A percentile compares a stretch with the other conserved stretches of the same genome.
phyloP scores from a whole-genome alignment of 2,329 filamentous ascomycete species.

The Magnaporthiopsis incrustans region DNA sequence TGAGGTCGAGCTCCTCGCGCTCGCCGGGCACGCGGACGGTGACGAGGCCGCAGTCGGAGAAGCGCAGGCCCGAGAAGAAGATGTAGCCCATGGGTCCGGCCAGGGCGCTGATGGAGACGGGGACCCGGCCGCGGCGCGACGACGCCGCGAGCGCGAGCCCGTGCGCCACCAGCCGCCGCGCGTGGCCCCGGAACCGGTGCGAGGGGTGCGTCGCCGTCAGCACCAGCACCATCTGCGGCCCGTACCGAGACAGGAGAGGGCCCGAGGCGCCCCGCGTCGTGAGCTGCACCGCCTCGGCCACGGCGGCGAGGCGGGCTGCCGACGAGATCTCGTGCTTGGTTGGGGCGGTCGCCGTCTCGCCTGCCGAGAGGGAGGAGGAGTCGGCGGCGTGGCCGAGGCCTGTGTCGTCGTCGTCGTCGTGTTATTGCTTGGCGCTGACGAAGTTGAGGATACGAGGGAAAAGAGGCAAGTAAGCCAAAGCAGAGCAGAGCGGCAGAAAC shows the following conservation, averaged over 20 bases:
- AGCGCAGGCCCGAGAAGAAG: slow-evolving; percentile 2
- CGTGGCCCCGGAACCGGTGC: not conserved
- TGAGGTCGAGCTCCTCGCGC: not conserved
- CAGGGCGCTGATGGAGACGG: not conserved
- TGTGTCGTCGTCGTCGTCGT: not conserved
- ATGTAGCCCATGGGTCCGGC: slow-evolving; percentile 1
- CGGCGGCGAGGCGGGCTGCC: not conserved
- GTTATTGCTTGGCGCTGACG: not conserved
- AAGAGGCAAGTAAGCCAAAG: no score
- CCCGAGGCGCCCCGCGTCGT: not conserved
- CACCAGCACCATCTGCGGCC: not conserved
- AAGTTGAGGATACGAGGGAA: no score
- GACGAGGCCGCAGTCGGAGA: not conserved
- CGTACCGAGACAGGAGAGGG: not conserved
- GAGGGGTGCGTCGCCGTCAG: not conserved
- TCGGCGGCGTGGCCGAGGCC: not conserved
- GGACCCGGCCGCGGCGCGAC: not conserved
- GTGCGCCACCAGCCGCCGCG: not conserved
- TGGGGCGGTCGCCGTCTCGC: not conserved
- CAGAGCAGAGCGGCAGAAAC: not conserved
- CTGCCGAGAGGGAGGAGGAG: not conserved
- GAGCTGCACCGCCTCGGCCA: not conserved
- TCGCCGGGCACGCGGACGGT: not conserved
- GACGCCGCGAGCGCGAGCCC: not conserved
- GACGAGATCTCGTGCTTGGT: not conserved